phyloP scores from a whole-genome alignment of 2,329 filamentous ascomycete species.

The Ophiostoma perfectum region DNA sequence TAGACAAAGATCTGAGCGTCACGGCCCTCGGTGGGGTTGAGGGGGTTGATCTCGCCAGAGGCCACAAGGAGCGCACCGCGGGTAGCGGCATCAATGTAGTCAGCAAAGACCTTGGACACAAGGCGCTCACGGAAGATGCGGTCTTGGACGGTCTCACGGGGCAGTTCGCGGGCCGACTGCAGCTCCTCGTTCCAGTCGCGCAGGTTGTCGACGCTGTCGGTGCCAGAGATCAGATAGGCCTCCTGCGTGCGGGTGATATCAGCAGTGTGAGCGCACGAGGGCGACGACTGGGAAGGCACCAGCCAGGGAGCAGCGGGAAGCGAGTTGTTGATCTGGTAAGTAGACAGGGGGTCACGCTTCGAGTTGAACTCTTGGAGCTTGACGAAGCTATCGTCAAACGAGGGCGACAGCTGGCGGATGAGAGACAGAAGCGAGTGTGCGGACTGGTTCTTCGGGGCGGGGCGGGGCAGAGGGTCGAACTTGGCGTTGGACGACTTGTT shows the following conservation, averaged over 20 bases:
- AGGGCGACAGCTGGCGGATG: slow-evolving; percentile 72
- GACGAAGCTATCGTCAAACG: slow-evolving; percentile 71
- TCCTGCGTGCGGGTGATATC: slow-evolving; percentile 90
- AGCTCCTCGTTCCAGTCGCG: slow-evolving; percentile 99
- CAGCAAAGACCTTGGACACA: slow-evolving; percentile 91
- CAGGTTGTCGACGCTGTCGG: slow-evolving; percentile 89
- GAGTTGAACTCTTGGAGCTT: slow-evolving; percentile 79
- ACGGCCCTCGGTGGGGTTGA: slow-evolving; percentile 87
- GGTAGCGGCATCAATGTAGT: slow-evolving; percentile 93
- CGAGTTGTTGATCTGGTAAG: slow-evolving; percentile 92
- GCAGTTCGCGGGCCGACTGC: slow-evolving; percentile 90
- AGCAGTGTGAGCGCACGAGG: slow-evolving; percentile 64
- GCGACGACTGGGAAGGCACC: slow-evolving; percentile 63
- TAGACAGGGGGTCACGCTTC: slow-evolving; percentile 78
- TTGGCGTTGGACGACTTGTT: slow-evolving; percentile 94
- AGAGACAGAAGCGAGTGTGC: slow-evolving; percentile 84
- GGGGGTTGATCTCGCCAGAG: slow-evolving; percentile 80
- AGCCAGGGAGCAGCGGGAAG: slow-evolving; percentile 90
- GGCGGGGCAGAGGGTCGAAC: slow-evolving; percentile 82
- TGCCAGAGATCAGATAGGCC: slow-evolving; percentile 80
- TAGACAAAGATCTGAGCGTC: slow-evolving; percentile 99
- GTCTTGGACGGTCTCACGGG: slow-evolving; percentile 89
- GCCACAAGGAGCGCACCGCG: slow-evolving; percentile 89
- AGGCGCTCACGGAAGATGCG: slow-evolving; percentile 92
- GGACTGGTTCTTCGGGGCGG: slow-evolving; percentile 68